Evolutionary conservation across 2,329 filamentous ascomycete species (phyloP), one percentile per base, ranked within the genome.

Genomic region (Calonectria leucothoes): DNA sequence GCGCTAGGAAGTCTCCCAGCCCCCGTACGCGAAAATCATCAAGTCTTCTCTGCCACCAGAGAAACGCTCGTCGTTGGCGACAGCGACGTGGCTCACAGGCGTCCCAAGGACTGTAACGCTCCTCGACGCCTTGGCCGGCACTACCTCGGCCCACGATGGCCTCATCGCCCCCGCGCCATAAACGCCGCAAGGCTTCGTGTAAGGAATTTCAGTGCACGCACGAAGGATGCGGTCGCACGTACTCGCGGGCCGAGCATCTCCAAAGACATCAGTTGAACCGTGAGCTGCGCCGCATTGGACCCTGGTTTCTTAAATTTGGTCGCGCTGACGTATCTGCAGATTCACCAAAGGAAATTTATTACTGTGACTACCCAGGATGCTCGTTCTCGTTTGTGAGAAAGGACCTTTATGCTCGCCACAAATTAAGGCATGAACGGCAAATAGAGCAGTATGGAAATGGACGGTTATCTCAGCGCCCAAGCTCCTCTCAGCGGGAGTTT

Each of bases 141-240:
- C 48, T n/a, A 17, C n/a, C 51, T 59, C 61, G 45, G 67, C 29
- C 69, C 74, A 74, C 74, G 59, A 81, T 81, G 79, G 73, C 74
- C 74, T 81, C 79, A 73, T 80, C 79, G 59, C 79, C 79, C 70
- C 77, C 77, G 74, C 79, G 79, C 39, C 79, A 81, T 77, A 81
- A 81, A 79, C 79, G 79, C 76, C 79, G 79, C 79, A 81, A 81
- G 75, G 74, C 79, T 37, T 80, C 79, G 12, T 81, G 79, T 77
- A 81, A 81, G 70, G 79, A 81, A 75, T 81, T 81, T 27, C 79
- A 81, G 52, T 81, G 79, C 78, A 81, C 79, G 64, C 79, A 81
- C 69, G 79, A 81, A 71, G 79, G 79, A 66, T 81, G 79, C 51
- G 79, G 79, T 45, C 77, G 79, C 67, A 81, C 79, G 23, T 81